Percentiles rank a stretch among this genome's conserved stretches.
These are phyloP conservation scores for Candida manassasensis DNA, from an alignment of 805 yeast species.

Conservation along the genomic window DNA sequence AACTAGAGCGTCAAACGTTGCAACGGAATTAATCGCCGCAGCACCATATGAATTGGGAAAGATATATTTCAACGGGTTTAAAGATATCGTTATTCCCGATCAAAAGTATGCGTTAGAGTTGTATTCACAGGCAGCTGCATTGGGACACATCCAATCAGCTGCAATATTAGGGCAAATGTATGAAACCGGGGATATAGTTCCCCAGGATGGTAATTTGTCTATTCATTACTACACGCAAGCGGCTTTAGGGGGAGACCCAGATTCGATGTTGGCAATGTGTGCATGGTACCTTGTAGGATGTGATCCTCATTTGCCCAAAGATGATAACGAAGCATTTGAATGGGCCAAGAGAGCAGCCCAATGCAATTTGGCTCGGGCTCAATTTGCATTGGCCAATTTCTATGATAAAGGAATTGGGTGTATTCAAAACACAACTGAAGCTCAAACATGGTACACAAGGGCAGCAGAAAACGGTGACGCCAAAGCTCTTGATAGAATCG, in stretches of 20 bases:
- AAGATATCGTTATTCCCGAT: constrained; percentile 84
- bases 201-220: constrained; percentile 75
- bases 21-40: constrained; percentile 80
- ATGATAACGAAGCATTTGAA: constrained; percentile 82
- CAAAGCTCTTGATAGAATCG: constrained; percentile 30
- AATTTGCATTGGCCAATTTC: constrained; percentile 78
- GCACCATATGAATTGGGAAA: constrained; percentile 92
- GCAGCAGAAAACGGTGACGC: constrained; percentile 61
- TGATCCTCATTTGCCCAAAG: constrained; percentile 72
- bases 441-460: constrained; percentile 68
- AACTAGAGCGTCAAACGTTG: constrained; percentile 77
- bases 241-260: constrained; percentile 82
- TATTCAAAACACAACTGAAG: constrained; percentile 47
- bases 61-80: constrained; percentile 77
- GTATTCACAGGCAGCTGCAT: constrained; percentile 81
- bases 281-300: constrained; percentile 96
- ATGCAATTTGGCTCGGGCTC: constrained; percentile 73
- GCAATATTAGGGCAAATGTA: constrained; percentile 76
- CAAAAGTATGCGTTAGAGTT: constrained; percentile 78
- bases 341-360: constrained; percentile 91
- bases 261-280: constrained; percentile 87
- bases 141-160: constrained; percentile 80
- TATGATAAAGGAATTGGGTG: constrained; percentile 88
- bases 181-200: constrained; percentile 73
- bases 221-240: constrained; percentile 92